A percentile compares a stretch with the other conserved stretches of the same genome.
Conservation (phyloP, 345 rosid genomes). For the Citrus mangshanensis region DNA sequence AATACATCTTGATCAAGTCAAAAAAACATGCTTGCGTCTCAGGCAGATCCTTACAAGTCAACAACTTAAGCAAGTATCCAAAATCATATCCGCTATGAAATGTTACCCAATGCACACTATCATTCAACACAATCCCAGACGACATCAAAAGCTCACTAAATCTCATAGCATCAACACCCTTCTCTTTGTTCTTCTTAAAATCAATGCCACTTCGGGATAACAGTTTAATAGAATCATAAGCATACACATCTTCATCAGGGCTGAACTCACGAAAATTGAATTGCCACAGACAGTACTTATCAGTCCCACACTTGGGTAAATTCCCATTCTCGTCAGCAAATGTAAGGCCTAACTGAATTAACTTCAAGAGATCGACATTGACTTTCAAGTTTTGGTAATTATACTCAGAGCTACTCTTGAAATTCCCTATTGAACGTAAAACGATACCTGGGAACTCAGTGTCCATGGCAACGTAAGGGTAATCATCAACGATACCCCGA, state of each 20-base stretch:
- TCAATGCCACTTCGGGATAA: constrained; percentile 61
- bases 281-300: constrained; percentile 67
- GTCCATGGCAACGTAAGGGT: constrained; percentile 71
- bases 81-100: constrained; percentile 80
- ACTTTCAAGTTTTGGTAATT: constrained; percentile 56
- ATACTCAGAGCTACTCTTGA: constrained; percentile 47
- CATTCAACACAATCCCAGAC: constrained; percentile 71
- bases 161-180: constrained; percentile 44
- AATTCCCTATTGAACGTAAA: constrained; percentile 46
- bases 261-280: constrained; percentile 72
- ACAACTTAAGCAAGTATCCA: constrained; percentile 71
- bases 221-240: constrained; percentile 62
- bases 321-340: constrained; percentile 64
- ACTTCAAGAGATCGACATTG: constrained; percentile 67
- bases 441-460: constrained; percentile 79
- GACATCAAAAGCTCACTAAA: constrained; percentile 73
- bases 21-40: constrained; percentile 51
- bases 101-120: constrained; percentile 69
- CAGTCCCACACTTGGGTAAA: constrained; percentile 60
- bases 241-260: constrained; percentile 49
- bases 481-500: constrained; percentile 50
- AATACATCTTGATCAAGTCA: constrained; percentile 45
- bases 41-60: constrained; percentile 59
- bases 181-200: constrained; percentile 51
- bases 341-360: constrained; percentile 76